Conservation (phyloP, 306 rosid genomes). For the Carpinus fangiana region DNA sequence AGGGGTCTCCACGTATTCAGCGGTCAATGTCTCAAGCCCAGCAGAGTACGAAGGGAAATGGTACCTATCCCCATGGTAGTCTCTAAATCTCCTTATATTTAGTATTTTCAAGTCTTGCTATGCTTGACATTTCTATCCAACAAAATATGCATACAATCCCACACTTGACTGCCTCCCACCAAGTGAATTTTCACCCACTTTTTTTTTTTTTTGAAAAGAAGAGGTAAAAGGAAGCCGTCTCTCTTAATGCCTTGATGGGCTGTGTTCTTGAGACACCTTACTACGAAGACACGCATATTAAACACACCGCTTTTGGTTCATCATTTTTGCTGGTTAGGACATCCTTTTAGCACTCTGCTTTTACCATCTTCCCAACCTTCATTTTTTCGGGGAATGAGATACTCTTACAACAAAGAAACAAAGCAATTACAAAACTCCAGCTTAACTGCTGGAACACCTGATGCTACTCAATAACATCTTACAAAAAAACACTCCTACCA, state of each 20-base stretch:
- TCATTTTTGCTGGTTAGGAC: background rate
- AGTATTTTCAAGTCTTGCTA: background rate
- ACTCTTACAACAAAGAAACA: no score
- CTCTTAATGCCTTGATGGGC: background rate
- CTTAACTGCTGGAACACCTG: no score
- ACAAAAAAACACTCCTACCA: no score
- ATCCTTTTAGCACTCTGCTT: constrained; percentile 12
- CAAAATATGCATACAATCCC: background rate
- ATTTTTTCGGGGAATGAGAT: no score
- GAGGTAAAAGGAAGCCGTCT: background rate
- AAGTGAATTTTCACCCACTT: background rate
- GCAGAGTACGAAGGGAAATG: constrained; percentile 58
- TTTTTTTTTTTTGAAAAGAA: background rate
- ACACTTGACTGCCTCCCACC: background rate
- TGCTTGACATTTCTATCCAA: background rate
- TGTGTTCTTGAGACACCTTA: background rate
- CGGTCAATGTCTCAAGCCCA: constrained; percentile 66
- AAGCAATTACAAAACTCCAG: no score
- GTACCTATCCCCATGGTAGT: constrained; percentile 38
- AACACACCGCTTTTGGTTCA: background rate
- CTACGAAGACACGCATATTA: background rate
- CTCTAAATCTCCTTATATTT: constrained; percentile 14
- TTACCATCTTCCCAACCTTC: background rate
- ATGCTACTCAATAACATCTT: no score
- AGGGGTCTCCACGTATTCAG: constrained; percentile 80